These are phyloP conservation scores for Aspergillus sp. DNA, from an alignment of 2,329 filamentous ascomycete genomes.

Conservation along the genomic window DNA sequence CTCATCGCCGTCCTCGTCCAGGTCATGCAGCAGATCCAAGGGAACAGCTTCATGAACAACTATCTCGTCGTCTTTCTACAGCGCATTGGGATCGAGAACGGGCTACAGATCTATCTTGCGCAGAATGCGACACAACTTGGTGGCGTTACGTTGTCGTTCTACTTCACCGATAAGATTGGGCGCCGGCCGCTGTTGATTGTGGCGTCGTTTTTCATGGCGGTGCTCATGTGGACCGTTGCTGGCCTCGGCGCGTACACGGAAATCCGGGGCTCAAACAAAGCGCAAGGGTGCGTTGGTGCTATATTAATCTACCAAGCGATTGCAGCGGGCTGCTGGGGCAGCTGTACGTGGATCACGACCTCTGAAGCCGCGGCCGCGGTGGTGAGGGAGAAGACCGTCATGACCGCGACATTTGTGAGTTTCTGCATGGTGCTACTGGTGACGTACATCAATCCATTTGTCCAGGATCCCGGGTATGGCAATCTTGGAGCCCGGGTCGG, in stretches of 20 bases:
- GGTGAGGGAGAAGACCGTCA: conserved; percentile 7
- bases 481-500: conserved; percentile 3
- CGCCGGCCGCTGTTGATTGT: neutral
- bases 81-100: neutral
- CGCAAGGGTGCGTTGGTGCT: neutral
- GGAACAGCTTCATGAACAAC: neutral
- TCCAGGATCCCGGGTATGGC: conserved; percentile 1
- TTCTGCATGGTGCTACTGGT: conserved; percentile 1
- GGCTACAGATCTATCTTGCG: neutral
- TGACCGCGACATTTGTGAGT: neutral
- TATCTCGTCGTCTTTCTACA: neutral
- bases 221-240: neutral
- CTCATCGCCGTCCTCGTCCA: neutral
- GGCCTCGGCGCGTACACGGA: neutral
- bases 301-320: too few relatives aligned
- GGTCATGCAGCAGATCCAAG: neutral
- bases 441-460: conserved; percentile 5
- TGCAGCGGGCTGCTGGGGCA: too few relatives aligned
- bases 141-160: neutral
- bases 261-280: too few relatives aligned
- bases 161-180: neutral
- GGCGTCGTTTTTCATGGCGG: neutral
- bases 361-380: neutral
- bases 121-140: neutral
- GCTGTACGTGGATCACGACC: neutral